Evolutionary conservation across 129 eudicot species (phyloP), one percentile per base, ranked within the genome.

Genomic region (Ambrosia artemisiifolia): DNA sequence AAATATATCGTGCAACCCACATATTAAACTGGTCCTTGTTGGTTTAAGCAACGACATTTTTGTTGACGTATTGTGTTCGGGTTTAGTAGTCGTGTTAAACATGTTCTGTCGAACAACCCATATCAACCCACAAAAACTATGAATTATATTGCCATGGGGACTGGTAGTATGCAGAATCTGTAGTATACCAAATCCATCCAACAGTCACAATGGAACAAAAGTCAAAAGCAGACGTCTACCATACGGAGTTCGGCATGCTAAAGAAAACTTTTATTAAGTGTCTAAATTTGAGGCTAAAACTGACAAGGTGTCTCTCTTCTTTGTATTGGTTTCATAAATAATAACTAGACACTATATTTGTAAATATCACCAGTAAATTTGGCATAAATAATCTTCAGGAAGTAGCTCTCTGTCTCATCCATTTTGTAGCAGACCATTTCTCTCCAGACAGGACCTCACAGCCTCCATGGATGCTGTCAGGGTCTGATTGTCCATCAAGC

Each of bases 351-450:
- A n/a, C 82, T 78, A 18, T 78, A 78, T 56, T 71, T 17, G 28
- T 63, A 51, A 65, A 30, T 42, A 50, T 55, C 66, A 38, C 42
- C 18, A 51, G 28, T 49, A 32, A 49, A 20, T 28, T 42, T 43
- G 56, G 30, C 11, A 46, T 19, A 38, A 38, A 62, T 34, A 59
- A 47, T 19, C 11, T 63, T 78, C 76, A 88, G 14, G 73, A 76
- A 11, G 90, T 84, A 42, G 82, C n/a, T 64, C 54, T 79, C 73
- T 89, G 96, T 82, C 96, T 84, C 98, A 93, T 93, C 98, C 98
- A 94, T 70, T 94, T 90, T 48, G 98, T 94, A 32, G 98, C 98
- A 34, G 98, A 94, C 98, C 98, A 94, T 44, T 94, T 94, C 76
- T 94, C 96, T 62, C 98, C 98, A 1, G 87, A 69, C 30, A 87